Percentiles rank a stretch among this genome's conserved stretches.
phyloP scores from a whole-genome alignment of 2,329 filamentous ascomycete genomes.

The Chaetoscypha palmicola region DNA sequence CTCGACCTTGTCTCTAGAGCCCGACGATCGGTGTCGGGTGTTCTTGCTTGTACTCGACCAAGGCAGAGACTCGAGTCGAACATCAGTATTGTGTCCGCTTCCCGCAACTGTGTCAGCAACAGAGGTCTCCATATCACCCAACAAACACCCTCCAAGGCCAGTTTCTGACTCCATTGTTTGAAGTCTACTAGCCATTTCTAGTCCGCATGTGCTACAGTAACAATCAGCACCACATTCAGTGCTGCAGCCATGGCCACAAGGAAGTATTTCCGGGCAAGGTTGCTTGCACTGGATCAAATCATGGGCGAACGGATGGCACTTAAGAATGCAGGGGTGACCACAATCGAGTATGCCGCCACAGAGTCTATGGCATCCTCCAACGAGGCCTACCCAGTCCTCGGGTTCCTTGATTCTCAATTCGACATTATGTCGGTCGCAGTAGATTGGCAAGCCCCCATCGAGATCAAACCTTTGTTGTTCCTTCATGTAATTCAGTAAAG shows the following conservation, averaged over 20 bases:
- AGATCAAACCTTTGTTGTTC: conserved; percentile 30
- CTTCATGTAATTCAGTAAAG: conserved; percentile 36
- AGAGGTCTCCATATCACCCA: neutral
- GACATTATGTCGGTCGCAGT: conserved; percentile 52
- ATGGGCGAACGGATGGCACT: conserved; percentile 29
- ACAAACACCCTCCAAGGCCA: too few species aligned
- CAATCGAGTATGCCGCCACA: conserved; percentile 36
- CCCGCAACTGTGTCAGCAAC: neutral
- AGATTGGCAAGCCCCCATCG: conserved; percentile 48
- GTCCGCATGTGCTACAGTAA: conserved; percentile 16
- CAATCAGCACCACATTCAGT: conserved; percentile 21
- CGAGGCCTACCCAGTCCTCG: conserved; percentile 44
- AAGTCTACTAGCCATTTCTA: too few species aligned
- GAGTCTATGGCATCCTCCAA: conserved; percentile 44
- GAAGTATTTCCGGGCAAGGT: conserved; percentile 18
- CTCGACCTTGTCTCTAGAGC: neutral
- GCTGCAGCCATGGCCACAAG: conserved; percentile 29
- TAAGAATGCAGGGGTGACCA: conserved; percentile 25
- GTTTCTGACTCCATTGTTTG: too few species aligned
- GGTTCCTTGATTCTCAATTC: conserved; percentile 45
- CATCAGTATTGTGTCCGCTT: neutral
- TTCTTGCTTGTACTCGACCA: neutral
- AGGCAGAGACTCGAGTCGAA: neutral
- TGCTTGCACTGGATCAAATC: conserved; percentile 19
- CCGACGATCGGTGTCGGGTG: neutral